Evolutionary conservation across 495 filamentous ascomycete species (phyloP).

Genomic region (Usnea hakonensis): DNA sequence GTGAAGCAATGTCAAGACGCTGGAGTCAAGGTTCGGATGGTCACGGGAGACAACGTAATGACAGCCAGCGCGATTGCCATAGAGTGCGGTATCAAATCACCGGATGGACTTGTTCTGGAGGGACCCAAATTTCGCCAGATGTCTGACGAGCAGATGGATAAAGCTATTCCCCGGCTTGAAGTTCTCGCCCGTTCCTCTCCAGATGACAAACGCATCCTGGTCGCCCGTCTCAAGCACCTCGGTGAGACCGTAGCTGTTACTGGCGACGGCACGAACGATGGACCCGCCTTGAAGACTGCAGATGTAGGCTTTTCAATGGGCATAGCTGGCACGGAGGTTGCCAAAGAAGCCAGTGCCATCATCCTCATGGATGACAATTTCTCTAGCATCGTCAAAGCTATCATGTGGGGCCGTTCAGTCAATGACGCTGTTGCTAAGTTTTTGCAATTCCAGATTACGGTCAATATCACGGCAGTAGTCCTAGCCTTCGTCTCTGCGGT

Average conservation of each 20-base stretch:
- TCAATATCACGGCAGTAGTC: conserved; percentile 80
- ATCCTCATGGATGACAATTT: conserved; percentile 93
- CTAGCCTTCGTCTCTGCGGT: conserved; percentile 80
- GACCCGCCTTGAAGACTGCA: conserved; percentile 73
- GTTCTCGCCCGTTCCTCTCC: conserved; percentile 82
- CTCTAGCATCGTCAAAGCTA: conserved; percentile 75
- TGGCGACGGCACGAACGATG: conserved; percentile 86
- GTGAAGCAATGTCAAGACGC: conserved; percentile 67
- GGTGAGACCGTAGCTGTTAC: conserved; percentile 82
- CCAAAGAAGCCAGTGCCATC: conserved; percentile 86
- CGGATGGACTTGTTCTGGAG: conserved; percentile 71
- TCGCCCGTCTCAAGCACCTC: conserved; percentile 61
- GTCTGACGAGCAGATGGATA: conserved; percentile 59
- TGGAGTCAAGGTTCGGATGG: conserved; percentile 82
- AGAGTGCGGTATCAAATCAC: conserved; percentile 75
- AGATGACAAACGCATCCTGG: conserved; percentile 79
- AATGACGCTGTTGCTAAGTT: conserved; percentile 90
- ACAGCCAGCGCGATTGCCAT: conserved; percentile 76
- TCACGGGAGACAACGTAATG: conserved; percentile 77
- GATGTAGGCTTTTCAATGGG: conserved; percentile 94
- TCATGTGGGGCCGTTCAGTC: conserved; percentile 85
- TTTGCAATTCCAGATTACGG: conserved; percentile 84
- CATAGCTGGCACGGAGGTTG: conserved; percentile 85
- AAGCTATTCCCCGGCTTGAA: conserved; percentile 65
- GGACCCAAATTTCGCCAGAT: conserved; percentile 76